These are phyloP conservation scores for Tilletia horrida DNA, from an alignment of 1,284 basidiomycete species.

Conservation along the genomic window DNA sequence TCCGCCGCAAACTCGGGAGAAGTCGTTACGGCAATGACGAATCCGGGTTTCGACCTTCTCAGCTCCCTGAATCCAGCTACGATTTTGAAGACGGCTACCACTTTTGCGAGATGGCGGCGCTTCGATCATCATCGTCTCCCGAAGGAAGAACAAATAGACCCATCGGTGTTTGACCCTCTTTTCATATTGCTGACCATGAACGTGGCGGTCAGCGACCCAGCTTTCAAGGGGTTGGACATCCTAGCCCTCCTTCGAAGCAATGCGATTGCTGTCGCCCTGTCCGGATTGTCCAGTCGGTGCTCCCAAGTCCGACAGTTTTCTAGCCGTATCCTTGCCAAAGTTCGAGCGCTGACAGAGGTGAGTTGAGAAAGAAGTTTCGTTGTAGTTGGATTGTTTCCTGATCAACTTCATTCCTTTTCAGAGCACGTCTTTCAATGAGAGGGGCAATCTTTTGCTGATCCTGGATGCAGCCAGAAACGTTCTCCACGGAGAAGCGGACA, in stretches of 20 bases:
- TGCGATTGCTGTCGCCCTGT: constrained; percentile 70
- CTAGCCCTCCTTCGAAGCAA: constrained; percentile 81
- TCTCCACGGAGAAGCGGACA: constrained; percentile 15
- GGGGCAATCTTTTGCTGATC: constrained; percentile 71
- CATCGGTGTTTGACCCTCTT: constrained; percentile 69
- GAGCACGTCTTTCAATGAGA: constrained; percentile 75
- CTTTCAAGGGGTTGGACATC: constrained; percentile 69
- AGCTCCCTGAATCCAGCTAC: constrained; percentile 67
- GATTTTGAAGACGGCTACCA: constrained; percentile 70
- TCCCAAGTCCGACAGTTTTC: constrained; percentile 62
- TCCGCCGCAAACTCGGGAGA: not conserved
- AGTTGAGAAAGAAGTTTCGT: not conserved
- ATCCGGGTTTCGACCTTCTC: constrained; percentile 63
- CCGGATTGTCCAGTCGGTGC: constrained; percentile 70
- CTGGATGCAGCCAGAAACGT: constrained; percentile 63
- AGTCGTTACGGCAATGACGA: not conserved
- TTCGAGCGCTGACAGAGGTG: constrained; percentile 32
- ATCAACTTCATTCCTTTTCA: constrained; percentile 15
- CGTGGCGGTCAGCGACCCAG: constrained; percentile 64
- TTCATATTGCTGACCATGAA: constrained; percentile 71
- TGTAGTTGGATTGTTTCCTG: not conserved
- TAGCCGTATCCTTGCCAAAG: constrained; percentile 57
- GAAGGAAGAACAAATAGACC: not conserved
- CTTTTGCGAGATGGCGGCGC: constrained; percentile 62
- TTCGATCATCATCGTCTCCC: not conserved